A percentile compares a stretch with the other conserved stretches of the same genome.
Evolutionary conservation across 2,329 filamentous ascomycete genomes (phyloP).

Genomic region (Verruconis gallopava): DNA sequence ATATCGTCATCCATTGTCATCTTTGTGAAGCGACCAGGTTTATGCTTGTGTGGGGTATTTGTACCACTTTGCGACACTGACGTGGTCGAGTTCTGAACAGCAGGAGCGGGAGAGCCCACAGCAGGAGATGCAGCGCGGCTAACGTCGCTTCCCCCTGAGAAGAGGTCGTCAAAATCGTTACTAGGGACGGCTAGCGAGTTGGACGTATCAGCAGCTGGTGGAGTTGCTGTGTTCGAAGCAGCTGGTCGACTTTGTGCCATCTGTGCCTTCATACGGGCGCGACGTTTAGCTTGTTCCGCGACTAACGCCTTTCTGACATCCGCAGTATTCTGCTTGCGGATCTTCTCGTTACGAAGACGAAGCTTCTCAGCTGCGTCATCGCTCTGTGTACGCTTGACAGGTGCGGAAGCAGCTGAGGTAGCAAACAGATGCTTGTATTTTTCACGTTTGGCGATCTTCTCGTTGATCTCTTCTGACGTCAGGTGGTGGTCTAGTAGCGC

Average conservation of each 20-base stretch:
- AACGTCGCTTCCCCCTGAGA: constrained; percentile 31
- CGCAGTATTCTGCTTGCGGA: constrained; percentile 74
- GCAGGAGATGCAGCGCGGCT: constrained; percentile 37
- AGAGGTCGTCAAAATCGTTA: constrained; percentile 30
- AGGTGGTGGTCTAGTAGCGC: constrained; percentile 64
- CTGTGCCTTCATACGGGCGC: constrained; percentile 37
- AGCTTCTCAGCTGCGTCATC: constrained; percentile 61
- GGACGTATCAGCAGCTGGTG: constrained; percentile 37
- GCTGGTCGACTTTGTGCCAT: constrained; percentile 51
- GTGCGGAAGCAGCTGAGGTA: not conserved
- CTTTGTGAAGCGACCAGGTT: constrained; percentile 51
- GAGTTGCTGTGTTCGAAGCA: constrained; percentile 36
- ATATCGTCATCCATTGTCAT: constrained; percentile 84
- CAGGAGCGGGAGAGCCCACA: constrained; percentile 30
- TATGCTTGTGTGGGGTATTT: constrained; percentile 39
- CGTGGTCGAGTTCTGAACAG: too few species aligned
- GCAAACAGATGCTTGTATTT: constrained; percentile 24
- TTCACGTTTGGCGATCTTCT: constrained; percentile 58
- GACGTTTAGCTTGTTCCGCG: constrained; percentile 43
- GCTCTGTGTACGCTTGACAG: constrained; percentile 33
- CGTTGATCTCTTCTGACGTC: constrained; percentile 70
- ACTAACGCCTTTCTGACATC: constrained; percentile 83
- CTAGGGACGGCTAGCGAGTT: constrained; percentile 21
- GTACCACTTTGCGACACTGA: constrained; percentile 30
- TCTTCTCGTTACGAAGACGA: constrained; percentile 69